phyloP scores from a whole-genome alignment of 148 eudicot species.

The Camellia lanceoleosa region DNA sequence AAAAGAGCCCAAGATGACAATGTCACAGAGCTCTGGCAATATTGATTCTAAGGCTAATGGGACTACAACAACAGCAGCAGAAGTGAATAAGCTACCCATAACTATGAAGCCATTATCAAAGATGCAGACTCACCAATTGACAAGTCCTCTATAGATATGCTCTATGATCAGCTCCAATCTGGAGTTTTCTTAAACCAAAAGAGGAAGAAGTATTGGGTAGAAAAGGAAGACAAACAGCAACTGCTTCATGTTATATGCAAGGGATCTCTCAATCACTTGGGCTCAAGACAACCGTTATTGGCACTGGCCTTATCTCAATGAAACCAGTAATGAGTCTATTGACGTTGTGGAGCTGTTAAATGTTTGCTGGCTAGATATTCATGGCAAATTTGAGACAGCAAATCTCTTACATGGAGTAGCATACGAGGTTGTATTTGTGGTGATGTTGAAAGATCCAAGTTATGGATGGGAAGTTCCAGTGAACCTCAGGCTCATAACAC shows the following conservation, averaged over 20 bases:
- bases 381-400: slow-evolving; percentile 48
- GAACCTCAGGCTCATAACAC: slow-evolving; percentile 53
- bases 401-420: slow-evolving; percentile 40
- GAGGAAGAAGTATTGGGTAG: slow-evolving; percentile 62
- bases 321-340: slow-evolving; percentile 46
- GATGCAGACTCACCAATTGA: slow-evolving; percentile 41
- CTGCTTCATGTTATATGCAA: slow-evolving; percentile 59
- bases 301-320: slow-evolving; percentile 42
- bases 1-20: neutral
- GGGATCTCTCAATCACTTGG: slow-evolving; percentile 53
- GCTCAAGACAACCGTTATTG: slow-evolving; percentile 48
- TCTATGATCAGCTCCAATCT: slow-evolving; percentile 34
- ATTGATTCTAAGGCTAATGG: neutral
- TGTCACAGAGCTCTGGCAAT: neutral
- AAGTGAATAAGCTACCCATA: slow-evolving; percentile 40
- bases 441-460: slow-evolving; percentile 46
- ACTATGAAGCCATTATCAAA: slow-evolving; percentile 40
- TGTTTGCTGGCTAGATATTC: slow-evolving; percentile 74
- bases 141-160: slow-evolving; percentile 34
- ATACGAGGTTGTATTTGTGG: slow-evolving; percentile 50
- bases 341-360: slow-evolving; percentile 47
- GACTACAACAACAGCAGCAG: neutral
- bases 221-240: slow-evolving; percentile 37
- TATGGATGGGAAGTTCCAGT: slow-evolving; percentile 73
- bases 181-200: slow-evolving; percentile 53